Conservation (phyloP, 2,329 filamentous ascomycete species). For the Arthrobotrys iridis region DNA sequence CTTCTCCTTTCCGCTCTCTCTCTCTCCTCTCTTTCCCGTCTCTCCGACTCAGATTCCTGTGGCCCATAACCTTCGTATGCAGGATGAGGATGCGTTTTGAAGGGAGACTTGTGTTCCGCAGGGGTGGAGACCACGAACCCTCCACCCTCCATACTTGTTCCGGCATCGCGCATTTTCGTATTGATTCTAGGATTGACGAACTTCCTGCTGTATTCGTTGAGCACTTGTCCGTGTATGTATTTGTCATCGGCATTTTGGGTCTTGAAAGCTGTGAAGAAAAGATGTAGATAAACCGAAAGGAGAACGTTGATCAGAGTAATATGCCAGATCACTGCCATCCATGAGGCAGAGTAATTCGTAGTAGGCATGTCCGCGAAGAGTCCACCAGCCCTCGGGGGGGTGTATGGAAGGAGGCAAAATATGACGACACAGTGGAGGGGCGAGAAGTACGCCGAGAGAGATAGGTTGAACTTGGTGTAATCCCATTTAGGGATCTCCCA, state of each 20-base stretch:
- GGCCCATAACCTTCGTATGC: constrained; percentile 22
- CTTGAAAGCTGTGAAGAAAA: constrained; percentile 77
- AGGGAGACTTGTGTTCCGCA: constrained; percentile 20
- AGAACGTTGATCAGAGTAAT: constrained; percentile 79
- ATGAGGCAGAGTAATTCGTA: constrained; percentile 75
- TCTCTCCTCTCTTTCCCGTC: not conserved
- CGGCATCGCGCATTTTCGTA: constrained; percentile 55
- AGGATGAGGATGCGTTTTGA: constrained; percentile 34
- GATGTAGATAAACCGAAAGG: constrained; percentile 78
- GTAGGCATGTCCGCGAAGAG: constrained; percentile 16
- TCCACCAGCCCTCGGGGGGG: constrained; percentile 23
- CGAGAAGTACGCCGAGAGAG: constrained; percentile 89
- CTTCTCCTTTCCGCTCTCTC: not conserved
- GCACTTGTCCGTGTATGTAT: constrained; percentile 87
- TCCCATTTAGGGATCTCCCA: constrained; percentile 97
- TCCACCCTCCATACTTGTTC: constrained; percentile 34
- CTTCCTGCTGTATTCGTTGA: constrained; percentile 96
- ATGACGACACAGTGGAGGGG: constrained; percentile 93
- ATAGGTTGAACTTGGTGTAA: constrained; percentile 82
- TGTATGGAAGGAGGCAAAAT: constrained; percentile 83
- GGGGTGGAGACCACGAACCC: constrained; percentile 24
- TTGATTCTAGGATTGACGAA: constrained; percentile 92
- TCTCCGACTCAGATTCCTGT: not conserved
- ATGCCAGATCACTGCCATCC: constrained; percentile 84
- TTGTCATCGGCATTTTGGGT: constrained; percentile 86